These are phyloP conservation scores for Leccinum disarticulatum DNA, from an alignment of 768 basidiomycete species.

Conservation along the genomic window DNA sequence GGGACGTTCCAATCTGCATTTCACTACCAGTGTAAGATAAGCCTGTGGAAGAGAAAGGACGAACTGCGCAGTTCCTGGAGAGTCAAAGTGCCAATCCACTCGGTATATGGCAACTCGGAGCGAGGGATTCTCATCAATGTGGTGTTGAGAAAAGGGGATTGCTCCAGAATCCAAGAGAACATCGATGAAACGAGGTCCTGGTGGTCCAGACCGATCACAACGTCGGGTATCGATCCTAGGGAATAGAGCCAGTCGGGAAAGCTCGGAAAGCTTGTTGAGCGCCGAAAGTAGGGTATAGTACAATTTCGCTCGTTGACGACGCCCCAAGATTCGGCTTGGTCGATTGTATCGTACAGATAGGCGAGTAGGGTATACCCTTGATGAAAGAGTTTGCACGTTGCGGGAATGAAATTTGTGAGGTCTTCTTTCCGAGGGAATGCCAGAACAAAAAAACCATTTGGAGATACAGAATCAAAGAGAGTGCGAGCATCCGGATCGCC, in stretches of 20 bases:
- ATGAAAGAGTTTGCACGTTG: slow-evolving; percentile 37
- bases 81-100: slow-evolving; percentile 64
- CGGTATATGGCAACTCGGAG: slow-evolving; percentile 47
- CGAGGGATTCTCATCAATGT: slow-evolving; percentile 46
- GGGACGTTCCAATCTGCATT: slow-evolving; percentile 72
- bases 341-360: slow-evolving; percentile 31
- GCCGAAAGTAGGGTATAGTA: slow-evolving; percentile 17
- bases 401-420: slow-evolving; percentile 32
- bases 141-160: slow-evolving; percentile 25
- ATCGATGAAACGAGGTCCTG: slow-evolving; percentile 26
- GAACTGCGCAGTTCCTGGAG: slow-evolving; percentile 43
- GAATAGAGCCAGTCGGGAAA: slow-evolving; percentile 34
- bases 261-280: slow-evolving; percentile 6
- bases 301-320: slow-evolving; percentile 17
- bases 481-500: background rate
- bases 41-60: slow-evolving; percentile 14
- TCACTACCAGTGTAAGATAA: slow-evolving; percentile 6
- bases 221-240: slow-evolving; percentile 29
- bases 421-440: slow-evolving; percentile 37
- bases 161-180: slow-evolving; percentile 20
- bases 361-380: slow-evolving; percentile 32
- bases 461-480: background rate
- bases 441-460: slow-evolving; percentile 33
- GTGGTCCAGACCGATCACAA: slow-evolving; percentile 37
- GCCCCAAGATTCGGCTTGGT: background rate